These are phyloP conservation scores for Penicillium sp. DNA, from an alignment of 2,329 filamentous ascomycete species.

Conservation along the genomic window DNA sequence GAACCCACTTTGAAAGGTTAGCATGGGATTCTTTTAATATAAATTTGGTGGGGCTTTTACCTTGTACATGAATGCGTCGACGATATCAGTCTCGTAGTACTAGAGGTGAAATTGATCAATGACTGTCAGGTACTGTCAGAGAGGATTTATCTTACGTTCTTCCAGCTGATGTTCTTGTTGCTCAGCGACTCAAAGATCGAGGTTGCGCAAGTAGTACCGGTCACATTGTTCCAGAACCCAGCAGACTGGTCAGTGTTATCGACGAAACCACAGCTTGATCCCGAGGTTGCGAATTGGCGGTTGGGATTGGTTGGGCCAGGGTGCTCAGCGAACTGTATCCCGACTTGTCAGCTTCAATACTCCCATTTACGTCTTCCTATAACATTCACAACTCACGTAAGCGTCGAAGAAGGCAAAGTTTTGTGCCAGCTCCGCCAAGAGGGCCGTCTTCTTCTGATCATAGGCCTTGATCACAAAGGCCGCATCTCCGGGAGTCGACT, in stretches of 20 bases:
- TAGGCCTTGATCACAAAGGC: slow-evolving; percentile 46
- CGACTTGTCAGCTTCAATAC: not conserved
- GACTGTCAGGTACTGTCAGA: not conserved
- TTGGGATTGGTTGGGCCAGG: slow-evolving; percentile 49
- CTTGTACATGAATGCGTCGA: slow-evolving; percentile 44
- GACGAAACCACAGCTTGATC: slow-evolving; percentile 40
- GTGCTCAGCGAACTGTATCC: slow-evolving; percentile 39
- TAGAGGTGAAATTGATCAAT: slow-evolving; percentile 14
- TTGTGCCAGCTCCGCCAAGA: slow-evolving; percentile 40
- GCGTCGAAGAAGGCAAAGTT: slow-evolving; percentile 46
- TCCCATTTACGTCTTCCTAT: not conserved
- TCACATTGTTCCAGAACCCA: slow-evolving; percentile 40
- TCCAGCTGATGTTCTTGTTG: slow-evolving; percentile 44
- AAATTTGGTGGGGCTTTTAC: slow-evolving; percentile 11
- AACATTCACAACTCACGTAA: slow-evolving; percentile 31
- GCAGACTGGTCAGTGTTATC: slow-evolving; percentile 39
- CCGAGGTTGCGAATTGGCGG: slow-evolving; percentile 46
- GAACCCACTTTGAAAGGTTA: slow-evolving; percentile 36
- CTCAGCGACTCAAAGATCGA: slow-evolving; percentile 46
- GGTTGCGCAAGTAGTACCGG: slow-evolving; percentile 39
- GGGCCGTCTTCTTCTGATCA: slow-evolving; percentile 39
- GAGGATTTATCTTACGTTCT: slow-evolving; percentile 33
- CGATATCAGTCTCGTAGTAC: slow-evolving; percentile 46
- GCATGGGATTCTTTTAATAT: not conserved
- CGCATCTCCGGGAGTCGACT: slow-evolving; percentile 40